These are phyloP conservation scores for Coccomyxa sp. DNA, from an alignment of 139 green algal species.

Conservation along the genomic window DNA sequence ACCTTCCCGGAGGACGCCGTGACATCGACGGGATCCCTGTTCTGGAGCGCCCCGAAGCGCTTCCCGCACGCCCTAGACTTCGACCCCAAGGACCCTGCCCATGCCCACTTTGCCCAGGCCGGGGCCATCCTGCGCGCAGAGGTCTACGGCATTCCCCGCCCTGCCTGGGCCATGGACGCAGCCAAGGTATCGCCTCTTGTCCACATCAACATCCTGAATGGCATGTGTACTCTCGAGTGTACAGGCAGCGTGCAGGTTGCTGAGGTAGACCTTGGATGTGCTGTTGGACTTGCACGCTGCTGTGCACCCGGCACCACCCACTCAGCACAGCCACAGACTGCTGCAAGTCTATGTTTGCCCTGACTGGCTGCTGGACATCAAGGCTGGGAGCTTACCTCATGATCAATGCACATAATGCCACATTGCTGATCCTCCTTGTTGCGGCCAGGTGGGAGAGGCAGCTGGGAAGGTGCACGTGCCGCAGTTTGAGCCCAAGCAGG, in stretches of 20 bases:
- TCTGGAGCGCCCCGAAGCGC: slow-evolving; percentile 97
- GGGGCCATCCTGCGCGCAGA: slow-evolving; percentile 87
- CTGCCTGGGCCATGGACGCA: slow-evolving; percentile 59
- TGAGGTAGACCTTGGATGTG: no score
- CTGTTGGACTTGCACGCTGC: no score
- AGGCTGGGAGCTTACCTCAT: no score
- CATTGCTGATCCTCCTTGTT: no score
- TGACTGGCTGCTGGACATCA: no score
- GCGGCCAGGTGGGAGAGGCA: slow-evolving; percentile 31
- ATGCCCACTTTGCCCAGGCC: slow-evolving; percentile 75
- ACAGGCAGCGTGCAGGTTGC: neutral
- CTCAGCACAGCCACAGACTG: no score
- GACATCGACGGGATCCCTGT: slow-evolving; percentile 85
- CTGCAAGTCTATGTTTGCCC: no score
- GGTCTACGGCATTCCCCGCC: slow-evolving; percentile 74
- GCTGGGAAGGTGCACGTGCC: slow-evolving; percentile 62
- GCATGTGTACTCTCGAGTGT: no score
- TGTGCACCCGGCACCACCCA: no score
- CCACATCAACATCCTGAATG: no score
- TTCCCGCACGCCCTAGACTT: slow-evolving; percentile 89
- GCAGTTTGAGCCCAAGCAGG: slow-evolving; percentile 77
- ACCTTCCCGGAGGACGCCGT: slow-evolving; percentile 95
- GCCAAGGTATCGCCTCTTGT: slow-evolving; percentile 27
- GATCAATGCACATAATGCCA: no score
- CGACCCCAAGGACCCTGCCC: slow-evolving; percentile 58